These are phyloP conservation scores for Agrostemma githago DNA, from an alignment of 148 eudicot species.

Conservation along the genomic window DNA sequence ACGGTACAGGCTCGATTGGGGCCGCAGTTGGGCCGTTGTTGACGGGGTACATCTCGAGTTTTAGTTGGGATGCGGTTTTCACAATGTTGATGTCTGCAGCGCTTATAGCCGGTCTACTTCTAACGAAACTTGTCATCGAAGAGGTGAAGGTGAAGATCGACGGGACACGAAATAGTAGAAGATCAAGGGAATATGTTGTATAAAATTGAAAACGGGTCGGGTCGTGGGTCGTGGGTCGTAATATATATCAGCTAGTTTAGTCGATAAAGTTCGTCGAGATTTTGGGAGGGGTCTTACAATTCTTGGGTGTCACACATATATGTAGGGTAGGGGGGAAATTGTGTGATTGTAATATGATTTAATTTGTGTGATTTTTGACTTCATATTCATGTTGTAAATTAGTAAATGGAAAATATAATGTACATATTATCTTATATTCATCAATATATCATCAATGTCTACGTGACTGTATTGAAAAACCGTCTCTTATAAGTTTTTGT, in stretches of 20 bases:
- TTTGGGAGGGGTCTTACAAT: not conserved
- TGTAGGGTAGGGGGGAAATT: too few species aligned
- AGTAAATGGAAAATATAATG: too few species aligned
- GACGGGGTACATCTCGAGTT: constrained; percentile 69
- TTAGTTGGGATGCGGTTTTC: constrained; percentile 80
- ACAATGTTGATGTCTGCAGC: constrained; percentile 84
- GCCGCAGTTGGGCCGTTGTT: constrained; percentile 89
- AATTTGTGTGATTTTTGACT: too few species aligned
- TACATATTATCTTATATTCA: too few species aligned
- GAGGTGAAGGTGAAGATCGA: constrained; percentile 63
- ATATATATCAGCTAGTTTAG: constrained; percentile 7
- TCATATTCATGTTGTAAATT: too few species aligned
- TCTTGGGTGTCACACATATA: too few species aligned
- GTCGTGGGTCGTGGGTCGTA: not conserved
- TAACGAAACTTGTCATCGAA: constrained; percentile 64
- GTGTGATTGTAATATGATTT: too few species aligned
- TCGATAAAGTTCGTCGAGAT: constrained; percentile 4
- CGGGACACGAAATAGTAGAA: constrained; percentile 29
- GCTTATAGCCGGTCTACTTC: constrained; percentile 71
- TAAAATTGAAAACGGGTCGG: constrained; percentile 15
- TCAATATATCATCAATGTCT: too few species aligned
- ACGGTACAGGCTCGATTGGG: constrained; percentile 95
- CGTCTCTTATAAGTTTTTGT: too few species aligned
- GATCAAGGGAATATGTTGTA: constrained; percentile 32
- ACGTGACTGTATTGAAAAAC: too few species aligned